Evolutionary conservation across 2,329 filamentous ascomycete genomes (phyloP).

Genomic region (Ascochyta fabae): DNA sequence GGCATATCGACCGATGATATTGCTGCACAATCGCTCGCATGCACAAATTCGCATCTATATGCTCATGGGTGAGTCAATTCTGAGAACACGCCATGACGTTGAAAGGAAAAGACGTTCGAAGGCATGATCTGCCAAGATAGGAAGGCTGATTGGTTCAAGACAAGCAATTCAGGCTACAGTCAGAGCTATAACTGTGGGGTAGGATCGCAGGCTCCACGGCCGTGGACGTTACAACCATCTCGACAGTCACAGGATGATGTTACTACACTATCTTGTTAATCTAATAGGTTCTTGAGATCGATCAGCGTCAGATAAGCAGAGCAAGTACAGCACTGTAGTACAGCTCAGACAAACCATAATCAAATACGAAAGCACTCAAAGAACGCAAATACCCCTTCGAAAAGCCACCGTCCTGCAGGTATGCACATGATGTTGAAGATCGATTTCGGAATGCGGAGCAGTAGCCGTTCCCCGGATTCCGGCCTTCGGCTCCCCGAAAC

Average conservation of each 20-base stretch:
- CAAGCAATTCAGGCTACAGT: slow-evolving; percentile 1
- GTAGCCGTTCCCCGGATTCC: slow-evolving; percentile 18
- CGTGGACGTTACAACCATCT: background rate
- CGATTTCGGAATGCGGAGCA: slow-evolving; percentile 23
- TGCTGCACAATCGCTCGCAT: background rate
- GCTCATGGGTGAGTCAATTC: background rate
- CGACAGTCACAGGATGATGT: background rate
- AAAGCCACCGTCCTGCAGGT: background rate
- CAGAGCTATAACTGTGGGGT: slow-evolving; percentile 10
- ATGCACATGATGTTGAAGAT: background rate
- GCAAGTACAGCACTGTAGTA: background rate
- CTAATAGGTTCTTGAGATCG: background rate
- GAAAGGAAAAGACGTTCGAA: background rate
- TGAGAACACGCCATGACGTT: background rate
- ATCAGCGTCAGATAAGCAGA: background rate
- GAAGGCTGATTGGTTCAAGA: slow-evolving; percentile 11
- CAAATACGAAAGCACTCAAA: background rate
- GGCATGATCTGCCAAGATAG: slow-evolving; percentile 5
- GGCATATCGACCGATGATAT: background rate
- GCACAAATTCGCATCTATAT: background rate
- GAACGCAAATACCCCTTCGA: background rate
- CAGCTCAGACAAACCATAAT: background rate
- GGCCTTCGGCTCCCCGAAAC: slow-evolving; percentile 34
- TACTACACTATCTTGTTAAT: background rate
- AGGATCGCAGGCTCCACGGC: slow-evolving; percentile 5